These are phyloP conservation scores for Russula sp. DNA, from an alignment of 768 basidiomycete species.

Conservation along the genomic window DNA sequence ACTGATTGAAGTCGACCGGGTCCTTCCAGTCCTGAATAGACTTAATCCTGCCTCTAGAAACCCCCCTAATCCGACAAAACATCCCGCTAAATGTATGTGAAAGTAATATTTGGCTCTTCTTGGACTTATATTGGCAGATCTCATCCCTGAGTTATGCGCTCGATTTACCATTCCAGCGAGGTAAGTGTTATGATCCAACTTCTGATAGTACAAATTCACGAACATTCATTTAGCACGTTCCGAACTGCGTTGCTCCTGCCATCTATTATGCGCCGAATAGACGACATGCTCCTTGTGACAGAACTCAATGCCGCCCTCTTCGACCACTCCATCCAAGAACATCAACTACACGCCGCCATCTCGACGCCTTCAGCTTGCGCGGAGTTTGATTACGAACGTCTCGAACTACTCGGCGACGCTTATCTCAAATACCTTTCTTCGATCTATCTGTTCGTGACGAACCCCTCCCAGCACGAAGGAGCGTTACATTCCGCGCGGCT, in stretches of 20 bases:
- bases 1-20: conserved; percentile 58
- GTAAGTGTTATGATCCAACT: conserved; percentile 33
- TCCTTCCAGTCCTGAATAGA: conserved; percentile 48
- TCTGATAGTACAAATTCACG: background rate
- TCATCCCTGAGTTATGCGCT: conserved; percentile 63
- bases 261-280: conserved; percentile 64
- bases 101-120: background rate
- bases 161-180: conserved; percentile 69
- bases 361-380: conserved; percentile 63
- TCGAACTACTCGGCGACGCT: conserved; percentile 81
- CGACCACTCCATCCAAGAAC: conserved; percentile 52
- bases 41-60: conserved; percentile 50
- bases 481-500: conserved; percentile 61
- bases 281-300: conserved; percentile 68
- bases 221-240: conserved; percentile 44
- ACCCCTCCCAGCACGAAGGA: conserved; percentile 60
- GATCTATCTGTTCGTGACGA: conserved; percentile 64
- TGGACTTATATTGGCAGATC: conserved; percentile 13
- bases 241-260: conserved; percentile 67
- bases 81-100: conserved; percentile 55
- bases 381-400: conserved; percentile 76
- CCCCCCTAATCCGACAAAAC: conserved; percentile 33
- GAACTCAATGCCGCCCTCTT: conserved; percentile 72
- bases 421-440: conserved; percentile 78
- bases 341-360: conserved; percentile 57